Percentiles rank a stretch among this genome's conserved stretches.
phyloP scores from a whole-genome alignment of 768 basidiomycete species.

The Polyporus arcularius region DNA sequence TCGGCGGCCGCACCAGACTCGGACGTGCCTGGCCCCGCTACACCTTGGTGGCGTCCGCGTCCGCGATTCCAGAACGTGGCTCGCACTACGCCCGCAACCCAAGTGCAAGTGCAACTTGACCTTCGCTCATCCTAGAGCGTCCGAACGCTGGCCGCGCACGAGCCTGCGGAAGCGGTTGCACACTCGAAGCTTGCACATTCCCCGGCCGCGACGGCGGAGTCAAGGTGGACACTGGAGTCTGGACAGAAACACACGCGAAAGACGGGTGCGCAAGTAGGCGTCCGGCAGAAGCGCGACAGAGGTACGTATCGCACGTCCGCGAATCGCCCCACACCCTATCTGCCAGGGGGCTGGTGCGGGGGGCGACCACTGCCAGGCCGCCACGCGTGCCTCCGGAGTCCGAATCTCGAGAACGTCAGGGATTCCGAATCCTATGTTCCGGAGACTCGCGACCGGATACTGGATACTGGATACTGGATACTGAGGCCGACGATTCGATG shows the following conservation, averaged over 20 bases:
- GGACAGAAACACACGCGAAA: not conserved
- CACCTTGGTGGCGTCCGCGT: no score
- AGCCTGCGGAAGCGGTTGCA: not conserved
- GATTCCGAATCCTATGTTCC: no score
- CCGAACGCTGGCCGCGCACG: not conserved
- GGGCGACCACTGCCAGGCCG: not conserved
- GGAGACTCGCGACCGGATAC: no score
- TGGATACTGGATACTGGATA: no score
- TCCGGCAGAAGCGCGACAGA: slow-evolving; percentile 12
- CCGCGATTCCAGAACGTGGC: no score
- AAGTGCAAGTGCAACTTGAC: not conserved
- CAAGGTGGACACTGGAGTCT: not conserved
- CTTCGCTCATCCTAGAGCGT: not conserved
- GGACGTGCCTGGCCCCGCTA: slow-evolving; percentile 5
- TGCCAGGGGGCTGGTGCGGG: not conserved
- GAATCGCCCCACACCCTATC: no score
- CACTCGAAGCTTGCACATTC: not conserved
- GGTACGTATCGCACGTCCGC: slow-evolving; percentile 8
- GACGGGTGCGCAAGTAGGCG: not conserved
- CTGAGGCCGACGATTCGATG: not conserved
- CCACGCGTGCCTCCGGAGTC: not conserved
- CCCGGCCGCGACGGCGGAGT: no score
- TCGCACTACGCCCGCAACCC: not conserved
- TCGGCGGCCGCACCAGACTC: not conserved
- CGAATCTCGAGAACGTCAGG: no score